Evolutionary conservation across 441 rosid species (phyloP), one percentile per base, ranked within the genome.

Genomic region (Eruca vesicaria): DNA sequence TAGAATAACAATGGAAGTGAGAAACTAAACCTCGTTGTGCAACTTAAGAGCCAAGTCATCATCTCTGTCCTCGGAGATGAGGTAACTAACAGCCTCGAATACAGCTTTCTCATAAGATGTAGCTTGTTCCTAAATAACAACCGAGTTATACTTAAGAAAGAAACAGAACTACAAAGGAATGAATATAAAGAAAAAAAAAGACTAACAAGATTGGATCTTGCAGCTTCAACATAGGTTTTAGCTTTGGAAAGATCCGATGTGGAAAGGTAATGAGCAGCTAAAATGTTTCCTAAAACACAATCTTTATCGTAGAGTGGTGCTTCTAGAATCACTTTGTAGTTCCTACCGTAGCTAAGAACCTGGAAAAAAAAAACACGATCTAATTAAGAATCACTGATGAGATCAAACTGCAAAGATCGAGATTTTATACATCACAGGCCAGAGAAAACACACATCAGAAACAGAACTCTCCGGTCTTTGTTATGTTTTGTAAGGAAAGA

Each of bases 51-150:
- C 96, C 65, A 83, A 77, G 63, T 89, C 93, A 43, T 89, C 91
- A 26, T 93, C 96, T 79, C 89, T 84, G 35, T 87, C 71, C 55
- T 82, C 84, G 10, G 88, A 82, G 63, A 87, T 83, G 79, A 91
- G 58, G 78, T 81, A 84, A 79, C 33, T 78, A 76, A 95, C 56
- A 53, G 84, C 83, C 32, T 86, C 82, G 63, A 83, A 90, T 79
- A 91, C 87, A 0, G 89, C 93, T 79, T 83, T 91, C 87, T 93
- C 97, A 60, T 93, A 91, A 3, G 84, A 53, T 45, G 97, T 88
- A 35, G 95, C 87, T 61, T 90, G 83, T 23, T 81, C 98, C 99
- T 93, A 45, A 32, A 35, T 9, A 9, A 28, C 35, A 66, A 23
- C 3, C 0, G 5, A 29, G 76, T 55, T 3, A 12, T 32, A 26